phyloP scores from a whole-genome alignment of 2,329 filamentous ascomycete genomes.

The Canariomyces notabilis region DNA sequence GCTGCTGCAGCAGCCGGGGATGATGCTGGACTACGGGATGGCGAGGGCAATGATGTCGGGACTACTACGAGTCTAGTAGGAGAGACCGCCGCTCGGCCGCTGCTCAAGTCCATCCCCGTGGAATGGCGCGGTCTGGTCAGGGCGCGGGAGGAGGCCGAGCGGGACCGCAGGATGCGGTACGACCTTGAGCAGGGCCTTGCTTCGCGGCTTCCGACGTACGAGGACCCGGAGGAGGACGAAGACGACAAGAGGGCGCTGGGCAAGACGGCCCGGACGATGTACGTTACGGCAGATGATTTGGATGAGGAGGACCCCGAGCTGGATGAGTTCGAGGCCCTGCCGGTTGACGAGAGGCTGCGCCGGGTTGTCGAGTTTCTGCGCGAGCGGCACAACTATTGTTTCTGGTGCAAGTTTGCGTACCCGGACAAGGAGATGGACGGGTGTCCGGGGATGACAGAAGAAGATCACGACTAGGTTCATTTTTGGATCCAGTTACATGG shows the following conservation, averaged over 20 bases:
- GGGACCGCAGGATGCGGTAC: slow-evolving; percentile 59
- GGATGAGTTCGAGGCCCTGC: slow-evolving; percentile 69
- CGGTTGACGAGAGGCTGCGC: slow-evolving; percentile 59
- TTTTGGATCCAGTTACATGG: background rate
- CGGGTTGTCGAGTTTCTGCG: slow-evolving; percentile 66
- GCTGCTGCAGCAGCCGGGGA: slow-evolving; percentile 39
- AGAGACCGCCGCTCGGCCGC: slow-evolving; percentile 31
- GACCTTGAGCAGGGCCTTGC: slow-evolving; percentile 60
- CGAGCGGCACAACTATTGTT: slow-evolving; percentile 74
- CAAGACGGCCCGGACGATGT: slow-evolving; percentile 42
- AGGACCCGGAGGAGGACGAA: slow-evolving; percentile 63
- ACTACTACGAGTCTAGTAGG: too few relatives aligned
- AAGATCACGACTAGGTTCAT: slow-evolving; percentile 65
- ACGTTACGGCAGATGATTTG: slow-evolving; percentile 60
- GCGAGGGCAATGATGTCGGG: slow-evolving; percentile 23
- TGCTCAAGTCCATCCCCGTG: slow-evolving; percentile 65
- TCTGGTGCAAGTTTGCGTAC: slow-evolving; percentile 91
- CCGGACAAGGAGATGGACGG: slow-evolving; percentile 71
- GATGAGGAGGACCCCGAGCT: slow-evolving; percentile 79
- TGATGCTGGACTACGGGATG: slow-evolving; percentile 16
- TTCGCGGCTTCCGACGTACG: slow-evolving; percentile 58
- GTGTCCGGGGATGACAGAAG: slow-evolving; percentile 82
- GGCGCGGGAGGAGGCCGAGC: slow-evolving; percentile 63
- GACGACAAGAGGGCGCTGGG: slow-evolving; percentile 69
- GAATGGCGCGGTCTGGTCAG: slow-evolving; percentile 74